Conservation (phyloP, 2,329 filamentous ascomycete species). For the Helminthosporium solani region DNA sequence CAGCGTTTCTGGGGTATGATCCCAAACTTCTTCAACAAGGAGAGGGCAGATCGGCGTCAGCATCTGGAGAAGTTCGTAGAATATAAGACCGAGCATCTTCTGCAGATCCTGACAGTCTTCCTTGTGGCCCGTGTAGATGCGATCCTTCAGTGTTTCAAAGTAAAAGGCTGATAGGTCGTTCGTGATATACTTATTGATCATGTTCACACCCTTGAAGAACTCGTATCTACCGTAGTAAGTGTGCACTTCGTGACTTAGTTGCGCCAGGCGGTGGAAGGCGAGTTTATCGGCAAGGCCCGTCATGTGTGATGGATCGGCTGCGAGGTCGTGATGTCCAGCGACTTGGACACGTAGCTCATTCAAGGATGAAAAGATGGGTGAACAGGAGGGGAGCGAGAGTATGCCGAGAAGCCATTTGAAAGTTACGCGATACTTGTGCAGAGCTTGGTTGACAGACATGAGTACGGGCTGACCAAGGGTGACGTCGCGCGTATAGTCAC, state of each 20-base stretch:
- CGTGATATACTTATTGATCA: conserved; percentile 78
- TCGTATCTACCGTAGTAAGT: conserved; percentile 69
- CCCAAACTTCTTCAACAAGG: conserved; percentile 86
- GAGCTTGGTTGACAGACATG: conserved; percentile 69
- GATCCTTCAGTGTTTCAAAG: conserved; percentile 87
- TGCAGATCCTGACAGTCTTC: conserved; percentile 61
- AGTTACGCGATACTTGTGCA: conserved; percentile 86
- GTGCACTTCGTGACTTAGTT: conserved; percentile 65
- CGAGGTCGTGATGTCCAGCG: conserved; percentile 6
- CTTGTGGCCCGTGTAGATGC: conserved; percentile 79
- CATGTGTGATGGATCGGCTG: neutral
- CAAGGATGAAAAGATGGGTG: conserved; percentile 29
- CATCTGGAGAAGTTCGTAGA: conserved; percentile 73
- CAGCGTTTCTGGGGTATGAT: conserved; percentile 68
- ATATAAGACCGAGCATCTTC: conserved; percentile 60
- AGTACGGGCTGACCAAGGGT: conserved; percentile 77
- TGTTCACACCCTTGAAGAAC: conserved; percentile 74
- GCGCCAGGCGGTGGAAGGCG: conserved; percentile 71
- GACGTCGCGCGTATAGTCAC: conserved; percentile 88
- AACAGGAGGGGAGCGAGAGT: conserved; percentile 46
- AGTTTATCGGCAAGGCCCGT: conserved; percentile 55
- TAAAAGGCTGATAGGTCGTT: conserved; percentile 90
- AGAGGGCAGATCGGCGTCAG: conserved; percentile 78
- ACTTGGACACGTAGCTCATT: conserved; percentile 16
- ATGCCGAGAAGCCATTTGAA: conserved; percentile 85